phyloP scores from a whole-genome alignment of 1,139 yeast genomes.

The Yamadazyma atmosphaerica region DNA sequence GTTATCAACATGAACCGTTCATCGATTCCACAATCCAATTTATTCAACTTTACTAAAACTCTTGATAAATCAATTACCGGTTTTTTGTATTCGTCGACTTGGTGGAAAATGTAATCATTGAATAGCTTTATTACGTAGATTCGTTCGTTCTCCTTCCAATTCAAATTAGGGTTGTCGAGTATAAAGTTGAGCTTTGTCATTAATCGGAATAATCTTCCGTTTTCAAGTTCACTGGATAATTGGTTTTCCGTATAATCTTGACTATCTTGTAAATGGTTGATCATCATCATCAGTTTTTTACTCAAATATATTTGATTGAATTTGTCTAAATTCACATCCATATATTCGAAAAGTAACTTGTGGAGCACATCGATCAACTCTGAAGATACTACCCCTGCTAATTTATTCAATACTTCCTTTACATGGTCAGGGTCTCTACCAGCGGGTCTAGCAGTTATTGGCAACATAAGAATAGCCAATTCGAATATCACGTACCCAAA shows the following conservation, averaged over 20 bases:
- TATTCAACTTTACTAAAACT: slow-evolving; percentile 76
- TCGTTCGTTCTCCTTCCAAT: slow-evolving; percentile 77
- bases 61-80: slow-evolving; percentile 83
- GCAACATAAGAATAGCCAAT: slow-evolving; percentile 48
- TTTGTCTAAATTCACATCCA: slow-evolving; percentile 21
- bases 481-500: slow-evolving; percentile 63
- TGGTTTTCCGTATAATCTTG: slow-evolving; percentile 69
- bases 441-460: slow-evolving; percentile 21
- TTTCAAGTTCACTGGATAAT: slow-evolving; percentile 76
- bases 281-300: slow-evolving; percentile 28
- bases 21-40: slow-evolving; percentile 89
- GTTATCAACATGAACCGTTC: slow-evolving; percentile 80
- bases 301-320: slow-evolving; percentile 35
- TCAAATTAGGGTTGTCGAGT: slow-evolving; percentile 67
- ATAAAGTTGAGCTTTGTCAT: slow-evolving; percentile 79
- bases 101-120: slow-evolving; percentile 84
- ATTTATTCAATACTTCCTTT: slow-evolving; percentile 19
- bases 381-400: slow-evolving; percentile 19
- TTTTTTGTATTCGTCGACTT: slow-evolving; percentile 71
- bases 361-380: slow-evolving; percentile 22
- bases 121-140: slow-evolving; percentile 76
- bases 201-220: slow-evolving; percentile 81
- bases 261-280: slow-evolving; percentile 57
- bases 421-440: slow-evolving; percentile 10
- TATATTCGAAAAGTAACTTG: slow-evolving; percentile 15